Percentiles rank a stretch among this genome's conserved stretches.
Conservation (phyloP, 2,329 filamentous ascomycete species). For the Rutstroemia sp. region DNA sequence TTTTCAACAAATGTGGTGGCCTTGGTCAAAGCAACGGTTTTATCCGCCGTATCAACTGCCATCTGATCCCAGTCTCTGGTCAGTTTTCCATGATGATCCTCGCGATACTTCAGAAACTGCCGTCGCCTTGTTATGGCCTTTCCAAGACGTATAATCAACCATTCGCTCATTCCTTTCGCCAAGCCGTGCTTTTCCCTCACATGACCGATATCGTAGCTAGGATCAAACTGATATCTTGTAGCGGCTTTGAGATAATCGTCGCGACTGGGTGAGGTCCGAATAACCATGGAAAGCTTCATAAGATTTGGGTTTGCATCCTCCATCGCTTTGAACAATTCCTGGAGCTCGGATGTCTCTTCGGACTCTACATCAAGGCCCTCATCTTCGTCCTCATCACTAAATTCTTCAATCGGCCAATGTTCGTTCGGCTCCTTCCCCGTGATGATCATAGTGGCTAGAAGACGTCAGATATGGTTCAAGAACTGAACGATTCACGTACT, state of each 20-base stretch:
- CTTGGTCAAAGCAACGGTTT: constrained; percentile 18
- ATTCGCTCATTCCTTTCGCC: constrained; percentile 12
- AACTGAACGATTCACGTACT: constrained; percentile 5
- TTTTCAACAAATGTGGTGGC: constrained; percentile 20
- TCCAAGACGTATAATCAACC: constrained; percentile 25
- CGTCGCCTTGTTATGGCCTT: constrained; percentile 27
- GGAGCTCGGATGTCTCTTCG: constrained; percentile 18
- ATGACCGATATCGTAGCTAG: constrained; percentile 17
- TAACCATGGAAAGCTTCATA: constrained; percentile 22
- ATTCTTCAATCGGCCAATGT: constrained; percentile 13
- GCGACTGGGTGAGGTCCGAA: constrained; percentile 17
- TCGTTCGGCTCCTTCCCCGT: constrained; percentile 14
- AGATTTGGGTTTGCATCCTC: constrained; percentile 15
- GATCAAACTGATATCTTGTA: constrained; percentile 13
- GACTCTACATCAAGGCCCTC: background rate
- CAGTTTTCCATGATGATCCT: constrained; percentile 24
- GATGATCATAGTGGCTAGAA: constrained; percentile 15
- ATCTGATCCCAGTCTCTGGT: constrained; percentile 13
- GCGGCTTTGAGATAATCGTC: constrained; percentile 25
- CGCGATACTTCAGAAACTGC: constrained; percentile 27
- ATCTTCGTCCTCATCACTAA: constrained; percentile 14
- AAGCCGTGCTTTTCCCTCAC: constrained; percentile 20
- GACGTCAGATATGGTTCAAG: background rate
- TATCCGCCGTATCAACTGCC: background rate
- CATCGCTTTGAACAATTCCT: constrained; percentile 19